A percentile compares a stretch with the other conserved stretches of the same genome.
These are phyloP conservation scores for Pouteria campechiana DNA, from an alignment of 179 eudicot genomes.

Conservation along the genomic window DNA sequence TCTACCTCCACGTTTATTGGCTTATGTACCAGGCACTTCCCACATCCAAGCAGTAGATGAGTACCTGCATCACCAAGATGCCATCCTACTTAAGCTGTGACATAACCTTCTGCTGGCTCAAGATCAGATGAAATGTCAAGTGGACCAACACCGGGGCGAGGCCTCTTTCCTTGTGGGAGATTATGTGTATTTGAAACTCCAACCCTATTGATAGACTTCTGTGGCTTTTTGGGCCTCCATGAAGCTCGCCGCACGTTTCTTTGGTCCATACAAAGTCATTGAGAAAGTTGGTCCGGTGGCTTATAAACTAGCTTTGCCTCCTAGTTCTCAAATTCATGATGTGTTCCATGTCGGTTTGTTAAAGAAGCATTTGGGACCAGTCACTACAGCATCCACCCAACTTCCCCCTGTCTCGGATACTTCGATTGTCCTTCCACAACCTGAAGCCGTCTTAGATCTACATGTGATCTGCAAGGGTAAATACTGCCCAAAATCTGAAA, in stretches of 20 bases:
- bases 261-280: no score
- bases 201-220: slow-evolving; percentile 1
- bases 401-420: neutral
- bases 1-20: neutral
- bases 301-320: no score
- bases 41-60: slow-evolving; percentile 5
- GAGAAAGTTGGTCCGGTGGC: no score
- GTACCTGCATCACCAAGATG: slow-evolving; percentile 3
- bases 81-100: neutral
- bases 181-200: slow-evolving; percentile 3
- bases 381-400: neutral
- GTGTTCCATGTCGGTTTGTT: no score
- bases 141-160: slow-evolving; percentile 1
- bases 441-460: neutral
- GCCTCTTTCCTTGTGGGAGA: neutral
- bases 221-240: neutral
- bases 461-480: neutral
- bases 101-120: neutral
- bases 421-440: neutral
- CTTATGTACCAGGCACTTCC: slow-evolving; percentile 5
- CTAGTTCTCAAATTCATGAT: no score
- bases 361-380: neutral
- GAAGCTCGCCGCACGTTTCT: slow-evolving; percentile 5
- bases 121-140: slow-evolving; percentile 4
- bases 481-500: neutral